A percentile compares a stretch with the other conserved stretches of the same genome.
Evolutionary conservation across 2,329 filamentous ascomycete genomes (phyloP).

Genomic region (Fusarium lateritium): DNA sequence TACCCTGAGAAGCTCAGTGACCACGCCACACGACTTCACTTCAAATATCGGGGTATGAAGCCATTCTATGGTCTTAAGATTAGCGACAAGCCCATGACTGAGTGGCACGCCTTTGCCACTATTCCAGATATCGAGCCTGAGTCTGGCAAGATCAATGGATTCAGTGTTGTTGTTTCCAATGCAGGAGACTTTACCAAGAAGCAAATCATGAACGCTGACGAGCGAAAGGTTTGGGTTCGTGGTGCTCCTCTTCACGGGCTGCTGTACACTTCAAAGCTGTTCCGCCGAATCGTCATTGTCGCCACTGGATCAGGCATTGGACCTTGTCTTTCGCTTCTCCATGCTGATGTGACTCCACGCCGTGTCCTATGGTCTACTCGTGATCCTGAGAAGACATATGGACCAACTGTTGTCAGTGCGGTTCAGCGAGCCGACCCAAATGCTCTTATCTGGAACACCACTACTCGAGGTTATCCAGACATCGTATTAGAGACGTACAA

Average conservation of each 20-base stretch:
- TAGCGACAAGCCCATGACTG: conserved; percentile 23
- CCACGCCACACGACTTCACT: conserved; percentile 26
- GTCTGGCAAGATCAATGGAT: conserved; percentile 17
- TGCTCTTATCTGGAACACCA: conserved; percentile 24
- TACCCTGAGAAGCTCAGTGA: conserved; percentile 27
- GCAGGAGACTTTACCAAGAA: conserved; percentile 26
- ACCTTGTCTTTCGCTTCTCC: conserved; percentile 14
- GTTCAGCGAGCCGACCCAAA: conserved; percentile 25
- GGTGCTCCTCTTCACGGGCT: conserved; percentile 21
- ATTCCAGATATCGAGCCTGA: conserved; percentile 24
- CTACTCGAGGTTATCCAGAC: conserved; percentile 18
- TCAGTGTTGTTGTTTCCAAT: conserved; percentile 25
- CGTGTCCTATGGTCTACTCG: conserved; percentile 25
- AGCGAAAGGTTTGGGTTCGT: conserved; percentile 22
- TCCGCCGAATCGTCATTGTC: conserved; percentile 14
- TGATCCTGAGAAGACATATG: conserved; percentile 21
- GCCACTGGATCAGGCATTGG: conserved; percentile 24
- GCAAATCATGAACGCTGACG: conserved; percentile 16
- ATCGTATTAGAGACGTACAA: conserved; percentile 26
- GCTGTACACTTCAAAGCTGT: conserved; percentile 14
- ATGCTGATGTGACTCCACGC: conserved; percentile 15
- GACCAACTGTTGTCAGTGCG: conserved; percentile 3
- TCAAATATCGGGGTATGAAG: conserved; percentile 32
- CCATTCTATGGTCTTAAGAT: conserved; percentile 30
- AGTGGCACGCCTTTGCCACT: conserved; percentile 27